phyloP scores from a whole-genome alignment of 257 asterid species.

The Buddleja alternifolia region DNA sequence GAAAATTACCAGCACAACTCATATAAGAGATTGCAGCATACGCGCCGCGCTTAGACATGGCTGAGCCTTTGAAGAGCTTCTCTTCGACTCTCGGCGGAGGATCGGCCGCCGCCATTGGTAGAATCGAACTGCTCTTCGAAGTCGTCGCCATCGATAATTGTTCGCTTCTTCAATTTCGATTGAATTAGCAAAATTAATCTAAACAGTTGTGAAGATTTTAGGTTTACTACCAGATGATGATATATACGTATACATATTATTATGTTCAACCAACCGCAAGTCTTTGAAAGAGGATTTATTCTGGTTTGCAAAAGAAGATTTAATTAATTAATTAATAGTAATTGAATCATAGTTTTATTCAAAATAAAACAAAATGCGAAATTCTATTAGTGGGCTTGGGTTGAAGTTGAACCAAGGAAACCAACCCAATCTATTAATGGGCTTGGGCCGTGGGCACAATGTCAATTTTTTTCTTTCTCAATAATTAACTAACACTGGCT shows the following conservation, averaged over 20 bases:
- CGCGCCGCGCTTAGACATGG: constrained; percentile 91
- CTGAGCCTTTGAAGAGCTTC: constrained; percentile 88
- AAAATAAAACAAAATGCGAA: too few species aligned
- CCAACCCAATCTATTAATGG: background rate
- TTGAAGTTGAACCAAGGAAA: background rate
- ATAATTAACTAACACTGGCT: too few species aligned
- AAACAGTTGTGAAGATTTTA: background rate
- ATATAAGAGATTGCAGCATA: constrained; percentile 91
- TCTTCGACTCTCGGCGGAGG: constrained; percentile 65
- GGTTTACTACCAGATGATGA: background rate
- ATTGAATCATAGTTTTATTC: too few species aligned
- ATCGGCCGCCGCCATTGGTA: constrained; percentile 68
- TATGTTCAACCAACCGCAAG: too few species aligned
- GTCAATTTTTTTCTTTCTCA: too few species aligned
- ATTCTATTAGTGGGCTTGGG: background rate
- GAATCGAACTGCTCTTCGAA: constrained; percentile 46
- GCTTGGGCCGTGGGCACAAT: too few species aligned
- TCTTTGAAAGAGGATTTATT: too few species aligned
- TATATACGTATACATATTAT: too few species aligned
- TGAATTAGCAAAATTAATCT: background rate
- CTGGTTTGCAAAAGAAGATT: too few species aligned
- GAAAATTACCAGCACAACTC: constrained; percentile 79
- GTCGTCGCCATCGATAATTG: constrained; percentile 37
- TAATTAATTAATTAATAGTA: too few species aligned
- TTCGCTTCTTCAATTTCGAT: constrained; percentile 1